Evolutionary conservation across 2,329 filamentous ascomycete genomes (phyloP).

Genomic region (Aureobasidium mangrovei): DNA sequence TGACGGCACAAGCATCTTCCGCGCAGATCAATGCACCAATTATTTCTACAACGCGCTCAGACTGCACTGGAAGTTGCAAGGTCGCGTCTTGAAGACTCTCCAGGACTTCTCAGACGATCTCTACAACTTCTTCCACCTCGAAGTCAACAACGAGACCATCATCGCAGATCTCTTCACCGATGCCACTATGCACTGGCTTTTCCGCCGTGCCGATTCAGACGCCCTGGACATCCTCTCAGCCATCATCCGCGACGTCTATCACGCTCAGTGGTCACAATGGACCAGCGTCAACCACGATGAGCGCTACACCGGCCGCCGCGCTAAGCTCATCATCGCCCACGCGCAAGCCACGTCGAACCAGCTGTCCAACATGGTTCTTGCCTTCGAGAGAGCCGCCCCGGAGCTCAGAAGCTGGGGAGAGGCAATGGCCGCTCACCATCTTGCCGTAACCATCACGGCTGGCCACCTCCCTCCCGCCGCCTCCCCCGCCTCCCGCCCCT

Average conservation of each 20-base stretch:
- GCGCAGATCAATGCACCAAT: background rate
- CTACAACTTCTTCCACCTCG: background rate
- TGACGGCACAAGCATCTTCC: background rate
- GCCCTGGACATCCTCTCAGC: background rate
- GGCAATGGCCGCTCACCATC: background rate
- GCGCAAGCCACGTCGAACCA: conserved; percentile 4
- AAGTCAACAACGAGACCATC: background rate
- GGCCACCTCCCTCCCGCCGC: background rate
- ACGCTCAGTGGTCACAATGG: background rate
- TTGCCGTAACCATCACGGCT: background rate
- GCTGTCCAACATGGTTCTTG: conserved; percentile 1
- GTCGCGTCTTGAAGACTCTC: background rate
- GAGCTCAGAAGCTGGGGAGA: conserved; percentile 2
- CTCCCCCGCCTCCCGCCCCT: too few species aligned
- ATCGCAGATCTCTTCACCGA: background rate
- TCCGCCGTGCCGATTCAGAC: background rate
- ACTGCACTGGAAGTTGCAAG: conserved; percentile 1
- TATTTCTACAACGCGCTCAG: background rate
- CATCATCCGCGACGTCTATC: background rate
- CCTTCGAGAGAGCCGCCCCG: background rate
- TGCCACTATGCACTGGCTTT: background rate
- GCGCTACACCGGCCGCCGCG: background rate
- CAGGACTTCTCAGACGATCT: background rate
- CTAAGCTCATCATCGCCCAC: background rate
- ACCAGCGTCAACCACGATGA: background rate